Evolutionary conservation across 108 stramenopile species (phyloP).

Genomic region (Cyclotella kingstonii): DNA sequence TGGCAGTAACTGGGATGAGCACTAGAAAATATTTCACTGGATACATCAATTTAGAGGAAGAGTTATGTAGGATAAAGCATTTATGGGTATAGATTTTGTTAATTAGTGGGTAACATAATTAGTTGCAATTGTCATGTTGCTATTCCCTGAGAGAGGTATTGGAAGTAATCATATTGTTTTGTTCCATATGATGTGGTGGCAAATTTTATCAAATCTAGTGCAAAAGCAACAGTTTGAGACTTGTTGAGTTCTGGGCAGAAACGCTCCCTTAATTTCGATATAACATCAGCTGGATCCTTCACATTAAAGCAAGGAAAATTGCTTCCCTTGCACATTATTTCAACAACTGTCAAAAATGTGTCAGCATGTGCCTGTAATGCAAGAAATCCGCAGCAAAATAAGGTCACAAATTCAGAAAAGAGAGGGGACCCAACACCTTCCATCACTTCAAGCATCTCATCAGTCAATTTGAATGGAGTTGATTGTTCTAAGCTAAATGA

Average conservation of each 20-base stretch:
- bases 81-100: too few species aligned
- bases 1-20: too few species aligned
- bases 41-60: too few species aligned
- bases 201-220: constrained; percentile 87
- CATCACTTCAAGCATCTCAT: constrained; percentile 95
- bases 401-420: constrained; percentile 95
- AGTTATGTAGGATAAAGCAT: too few species aligned
- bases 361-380: constrained; percentile 91
- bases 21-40: too few species aligned
- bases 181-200: constrained; percentile 85
- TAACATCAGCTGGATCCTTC: constrained; percentile 68
- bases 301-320: constrained; percentile 94
- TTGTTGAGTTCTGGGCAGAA: constrained; percentile 81
- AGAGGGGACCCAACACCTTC: constrained; percentile 82
- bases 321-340: constrained; percentile 85
- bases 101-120: too few species aligned
- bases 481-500: constrained; percentile 92
- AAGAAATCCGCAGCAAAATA: constrained; percentile 94
- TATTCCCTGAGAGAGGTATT: constrained; percentile 89
- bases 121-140: constrained; percentile 74
- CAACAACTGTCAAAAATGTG: constrained; percentile 86
- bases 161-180: constrained; percentile 92
- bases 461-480: constrained; percentile 98
- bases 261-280: constrained; percentile 74
- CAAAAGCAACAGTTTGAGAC: constrained; percentile 85